Evolutionary conservation across 768 basidiomycete genomes (phyloP).

Genomic region (Naganishia onofrii): DNA sequence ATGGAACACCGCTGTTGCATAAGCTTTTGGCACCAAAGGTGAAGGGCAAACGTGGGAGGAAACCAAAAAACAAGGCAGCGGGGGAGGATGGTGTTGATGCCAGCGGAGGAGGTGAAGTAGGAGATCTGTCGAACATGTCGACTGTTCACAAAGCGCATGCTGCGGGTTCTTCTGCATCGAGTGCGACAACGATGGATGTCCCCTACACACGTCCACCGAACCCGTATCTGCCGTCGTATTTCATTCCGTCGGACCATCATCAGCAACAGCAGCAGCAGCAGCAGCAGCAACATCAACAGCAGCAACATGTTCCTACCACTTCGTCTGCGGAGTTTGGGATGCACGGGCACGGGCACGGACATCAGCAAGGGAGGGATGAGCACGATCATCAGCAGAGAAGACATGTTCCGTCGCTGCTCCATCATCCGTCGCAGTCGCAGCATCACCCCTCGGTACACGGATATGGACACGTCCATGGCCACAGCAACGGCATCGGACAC

Average conservation of each 20-base stretch:
- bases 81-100: not conserved
- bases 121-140: too few relatives aligned
- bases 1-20: slow-evolving; percentile 14
- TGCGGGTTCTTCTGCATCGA: too few relatives aligned
- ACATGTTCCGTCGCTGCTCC: too few relatives aligned
- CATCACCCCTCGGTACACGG: not conserved
- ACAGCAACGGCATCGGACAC: too few relatives aligned
- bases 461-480: not conserved
- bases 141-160: too few relatives aligned
- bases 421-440: not conserved
- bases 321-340: too few relatives aligned
- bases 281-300: not conserved
- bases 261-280: not conserved
- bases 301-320: too few relatives aligned
- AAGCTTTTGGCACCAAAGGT: slow-evolving; percentile 17
- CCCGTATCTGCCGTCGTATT: slow-evolving; percentile 19
- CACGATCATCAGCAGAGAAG: too few relatives aligned
- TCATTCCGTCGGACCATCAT: slow-evolving; percentile 10
- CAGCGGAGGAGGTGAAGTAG: not conserved
- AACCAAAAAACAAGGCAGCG: not conserved
- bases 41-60: slow-evolving; percentile 4
- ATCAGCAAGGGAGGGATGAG: too few relatives aligned
- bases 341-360: too few relatives aligned
- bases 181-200: not conserved
- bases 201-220: slow-evolving; percentile 19